Conservation (phyloP, 2,329 filamentous ascomycete species). For the Aureobasidium sp. region DNA sequence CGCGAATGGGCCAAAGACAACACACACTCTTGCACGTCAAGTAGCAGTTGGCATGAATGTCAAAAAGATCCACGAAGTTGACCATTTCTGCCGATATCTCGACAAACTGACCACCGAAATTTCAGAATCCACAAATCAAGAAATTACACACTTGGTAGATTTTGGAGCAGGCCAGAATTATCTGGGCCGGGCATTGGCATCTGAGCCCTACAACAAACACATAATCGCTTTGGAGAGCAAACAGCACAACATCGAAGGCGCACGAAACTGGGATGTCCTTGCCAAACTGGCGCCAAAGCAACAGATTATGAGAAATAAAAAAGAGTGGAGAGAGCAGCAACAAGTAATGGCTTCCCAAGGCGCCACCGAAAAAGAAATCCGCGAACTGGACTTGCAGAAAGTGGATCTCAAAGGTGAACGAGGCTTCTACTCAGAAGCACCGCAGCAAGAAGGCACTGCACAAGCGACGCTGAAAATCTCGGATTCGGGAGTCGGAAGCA, state of each 20-base stretch:
- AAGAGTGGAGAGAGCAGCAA: conserved; percentile 56
- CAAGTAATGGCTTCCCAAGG: background rate
- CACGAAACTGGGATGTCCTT: conserved; percentile 74
- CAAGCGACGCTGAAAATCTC: conserved; percentile 48
- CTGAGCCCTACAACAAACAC: conserved; percentile 74
- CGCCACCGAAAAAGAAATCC: background rate
- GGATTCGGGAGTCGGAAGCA: conserved; percentile 58
- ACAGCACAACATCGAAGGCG: conserved; percentile 78
- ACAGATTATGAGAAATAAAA: conserved; percentile 74
- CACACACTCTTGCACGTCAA: conserved; percentile 51
- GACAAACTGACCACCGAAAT: conserved; percentile 57
- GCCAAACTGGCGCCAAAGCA: conserved; percentile 70
- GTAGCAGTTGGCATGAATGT: conserved; percentile 87
- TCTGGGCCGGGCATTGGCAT: conserved; percentile 78
- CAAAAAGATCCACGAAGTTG: conserved; percentile 93
- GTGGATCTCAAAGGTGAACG: conserved; percentile 15
- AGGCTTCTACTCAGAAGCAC: conserved; percentile 12
- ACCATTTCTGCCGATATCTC: conserved; percentile 82
- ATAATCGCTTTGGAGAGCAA: conserved; percentile 88
- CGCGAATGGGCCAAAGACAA: conserved; percentile 2
- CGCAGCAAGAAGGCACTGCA: conserved; percentile 22
- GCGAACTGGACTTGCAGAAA: background rate
- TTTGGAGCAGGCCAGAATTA: conserved; percentile 98
- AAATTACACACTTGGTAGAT: conserved; percentile 82
- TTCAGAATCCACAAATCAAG: conserved; percentile 33